Conservation (phyloP, 2,329 filamentous ascomycete genomes). For the Metarhizium anisopliae region DNA sequence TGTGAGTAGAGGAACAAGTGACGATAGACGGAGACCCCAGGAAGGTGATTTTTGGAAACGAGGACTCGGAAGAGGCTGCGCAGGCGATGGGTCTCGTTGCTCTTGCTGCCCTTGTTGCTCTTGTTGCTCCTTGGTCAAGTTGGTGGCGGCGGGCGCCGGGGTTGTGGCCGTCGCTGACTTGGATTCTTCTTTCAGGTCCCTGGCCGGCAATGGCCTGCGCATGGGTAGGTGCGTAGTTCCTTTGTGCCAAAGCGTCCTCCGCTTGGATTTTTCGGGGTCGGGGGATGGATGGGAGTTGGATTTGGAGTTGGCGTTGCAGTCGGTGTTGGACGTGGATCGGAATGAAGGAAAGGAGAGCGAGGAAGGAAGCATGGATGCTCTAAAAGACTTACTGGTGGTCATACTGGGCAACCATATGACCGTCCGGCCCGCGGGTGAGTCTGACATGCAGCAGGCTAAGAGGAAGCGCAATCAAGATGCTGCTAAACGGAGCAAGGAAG, state of each 20-base stretch:
- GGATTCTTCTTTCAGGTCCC: not conserved
- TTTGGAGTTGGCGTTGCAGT: too few relatives aligned
- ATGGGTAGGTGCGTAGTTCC: constrained; percentile 9
- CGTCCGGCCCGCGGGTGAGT: constrained; percentile 12
- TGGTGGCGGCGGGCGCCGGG: constrained; percentile 1
- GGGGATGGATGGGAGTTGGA: constrained; percentile 15
- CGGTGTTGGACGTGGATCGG: constrained; percentile 8
- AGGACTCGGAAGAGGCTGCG: constrained; percentile 12
- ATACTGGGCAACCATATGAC: constrained; percentile 28
- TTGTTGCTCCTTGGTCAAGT: not conserved
- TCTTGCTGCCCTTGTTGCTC: not conserved
- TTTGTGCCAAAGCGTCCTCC: constrained; percentile 16
- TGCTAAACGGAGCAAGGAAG: not conserved
- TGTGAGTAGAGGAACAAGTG: constrained; percentile 29
- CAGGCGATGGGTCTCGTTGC: constrained; percentile 4
- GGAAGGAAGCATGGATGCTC: constrained; percentile 27
- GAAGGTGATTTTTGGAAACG: constrained; percentile 23
- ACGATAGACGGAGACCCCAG: constrained; percentile 27
- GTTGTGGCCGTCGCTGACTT: not conserved
- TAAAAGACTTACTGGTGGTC: constrained; percentile 37
- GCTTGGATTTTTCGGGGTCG: not conserved
- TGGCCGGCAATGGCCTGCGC: not conserved
- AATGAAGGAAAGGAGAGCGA: constrained; percentile 26
- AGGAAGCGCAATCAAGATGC: constrained; percentile 14
- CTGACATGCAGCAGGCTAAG: constrained; percentile 18